Evolutionary conservation across 306 rosid species (phyloP), one percentile per base, ranked within the genome.

Genomic region (Gastrolobium bilobum): DNA sequence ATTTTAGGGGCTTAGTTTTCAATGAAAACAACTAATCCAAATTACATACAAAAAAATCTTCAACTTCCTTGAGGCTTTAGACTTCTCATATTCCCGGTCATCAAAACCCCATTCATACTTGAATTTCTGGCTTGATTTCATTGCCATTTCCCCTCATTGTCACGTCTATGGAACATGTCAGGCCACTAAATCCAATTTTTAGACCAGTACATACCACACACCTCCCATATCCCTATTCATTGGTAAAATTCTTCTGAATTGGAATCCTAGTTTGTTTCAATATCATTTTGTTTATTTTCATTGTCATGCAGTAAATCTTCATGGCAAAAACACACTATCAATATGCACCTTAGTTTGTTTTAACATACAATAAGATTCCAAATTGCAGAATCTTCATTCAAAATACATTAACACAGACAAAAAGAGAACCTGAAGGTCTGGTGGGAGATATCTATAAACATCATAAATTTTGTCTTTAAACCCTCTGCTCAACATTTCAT

Each of bases 401-500:
- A 65, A 63, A 69, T n/a, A 68, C 52, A 48, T 2, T 6, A 60
- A 46, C 39, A 11, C n/a, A 59, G 20, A 15, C 3, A 4, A 64
- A 82, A 81, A 53, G n/a, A 68, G 37, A 84, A 95, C 99, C 99
- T 96, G 99, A 81, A 96, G 96, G 46, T 93, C 99, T 10, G 99
- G 99, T 30, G 99, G 99, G 53, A 96, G 99, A 84, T 96, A 93
- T 87, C 99, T 89, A 74, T 96, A 96, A 20, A 96, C 96, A 78
- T 96, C 99, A 42, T 96, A 96, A 79, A 96, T 96, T 83, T 96
- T 98, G 84, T 96, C 99, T 86, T 96, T 96, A 85, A 93, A 96
- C 29, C 99, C 99, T 85, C 99, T 87, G 87, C 99, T 96, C 94
- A 96, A 81, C 99, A 96, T 96, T 75, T 96, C 99, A 88, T 96